phyloP scores from a whole-genome alignment of 352 stramenopile species.

The Globisporangium irregulare region DNA sequence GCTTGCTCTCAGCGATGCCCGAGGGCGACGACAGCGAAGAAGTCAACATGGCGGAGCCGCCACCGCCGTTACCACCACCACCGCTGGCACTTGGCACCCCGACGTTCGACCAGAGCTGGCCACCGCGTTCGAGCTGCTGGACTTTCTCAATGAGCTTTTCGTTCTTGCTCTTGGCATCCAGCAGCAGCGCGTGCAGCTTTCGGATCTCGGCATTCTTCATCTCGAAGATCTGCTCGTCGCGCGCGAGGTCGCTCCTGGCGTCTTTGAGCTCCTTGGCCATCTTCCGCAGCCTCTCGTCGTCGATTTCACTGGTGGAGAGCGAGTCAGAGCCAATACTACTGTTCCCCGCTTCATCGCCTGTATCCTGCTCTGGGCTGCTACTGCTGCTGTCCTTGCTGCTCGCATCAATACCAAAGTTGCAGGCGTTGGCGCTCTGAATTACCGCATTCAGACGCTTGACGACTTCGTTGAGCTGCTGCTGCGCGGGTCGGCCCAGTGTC shows the following conservation, averaged over 20 bases:
- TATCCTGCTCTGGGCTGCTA: conserved; percentile 12
- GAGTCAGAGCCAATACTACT: background rate
- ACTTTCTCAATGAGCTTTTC: conserved; percentile 67
- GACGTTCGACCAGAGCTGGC: conserved; percentile 65
- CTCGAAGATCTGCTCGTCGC: conserved; percentile 84
- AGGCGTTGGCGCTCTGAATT: conserved; percentile 61
- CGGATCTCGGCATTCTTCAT: conserved; percentile 82
- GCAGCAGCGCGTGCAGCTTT: conserved; percentile 47
- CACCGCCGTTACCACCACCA: background rate
- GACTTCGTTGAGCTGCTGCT: conserved; percentile 80
- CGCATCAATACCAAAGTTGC: conserved; percentile 28
- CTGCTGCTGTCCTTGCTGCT: conserved; percentile 4
- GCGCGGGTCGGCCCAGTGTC: conserved; percentile 56
- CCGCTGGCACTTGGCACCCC: background rate
- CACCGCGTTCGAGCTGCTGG: conserved; percentile 61
- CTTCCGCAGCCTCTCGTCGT: conserved; percentile 24
- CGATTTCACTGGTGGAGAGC: background rate
- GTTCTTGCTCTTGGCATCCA: conserved; percentile 71
- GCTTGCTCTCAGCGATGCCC: conserved; percentile 11
- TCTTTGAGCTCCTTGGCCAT: conserved; percentile 58
- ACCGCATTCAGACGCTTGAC: conserved; percentile 72
- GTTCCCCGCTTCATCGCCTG: background rate
- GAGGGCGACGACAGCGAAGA: conserved; percentile 2
- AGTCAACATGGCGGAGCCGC: background rate
- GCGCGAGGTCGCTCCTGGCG: conserved; percentile 59